phyloP scores from a whole-genome alignment of 2,329 filamentous ascomycete genomes.

The Pseudogymnoascus verrucosus region DNA sequence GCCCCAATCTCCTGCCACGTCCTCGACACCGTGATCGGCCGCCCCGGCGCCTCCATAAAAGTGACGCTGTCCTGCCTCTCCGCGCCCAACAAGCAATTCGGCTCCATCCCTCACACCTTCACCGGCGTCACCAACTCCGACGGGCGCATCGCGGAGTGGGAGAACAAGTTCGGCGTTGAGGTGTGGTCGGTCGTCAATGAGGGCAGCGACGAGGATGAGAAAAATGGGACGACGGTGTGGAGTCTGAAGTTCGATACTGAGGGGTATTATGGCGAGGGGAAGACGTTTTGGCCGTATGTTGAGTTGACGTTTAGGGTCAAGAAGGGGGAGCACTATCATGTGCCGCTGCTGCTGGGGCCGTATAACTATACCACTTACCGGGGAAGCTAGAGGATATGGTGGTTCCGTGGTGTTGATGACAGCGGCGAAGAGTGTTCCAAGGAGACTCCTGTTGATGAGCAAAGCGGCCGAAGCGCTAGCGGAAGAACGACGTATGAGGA shows the following conservation, averaged over 20 bases:
- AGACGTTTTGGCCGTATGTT: constrained; percentile 50
- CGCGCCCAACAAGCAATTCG: constrained; percentile 25
- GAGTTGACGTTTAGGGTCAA: constrained; percentile 45
- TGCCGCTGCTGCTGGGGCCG: constrained; percentile 67
- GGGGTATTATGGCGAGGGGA: constrained; percentile 58
- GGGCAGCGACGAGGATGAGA: constrained; percentile 9
- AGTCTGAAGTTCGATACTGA: constrained; percentile 66
- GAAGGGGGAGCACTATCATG: constrained; percentile 63
- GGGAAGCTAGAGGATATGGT: constrained; percentile 32
- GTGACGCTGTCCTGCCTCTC: constrained; percentile 38
- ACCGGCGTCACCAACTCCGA: constrained; percentile 66
- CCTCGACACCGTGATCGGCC: constrained; percentile 71
- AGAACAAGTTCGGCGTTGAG: constrained; percentile 25
- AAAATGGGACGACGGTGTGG: constrained; percentile 41
- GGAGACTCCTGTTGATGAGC: background rate
- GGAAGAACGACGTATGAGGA: background rate
- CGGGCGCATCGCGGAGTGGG: constrained; percentile 66
- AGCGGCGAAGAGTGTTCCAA: background rate
- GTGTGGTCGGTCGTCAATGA: constrained; percentile 2
- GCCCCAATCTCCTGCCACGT: constrained; percentile 79
- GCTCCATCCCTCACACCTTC: constrained; percentile 41
- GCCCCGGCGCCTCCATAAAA: constrained; percentile 56
- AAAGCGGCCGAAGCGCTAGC: background rate
- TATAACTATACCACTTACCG: constrained; percentile 79
- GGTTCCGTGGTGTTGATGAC: background rate